Evolutionary conservation across 805 yeast genomes (phyloP).

Genomic region (Candida dajiaensis): DNA sequence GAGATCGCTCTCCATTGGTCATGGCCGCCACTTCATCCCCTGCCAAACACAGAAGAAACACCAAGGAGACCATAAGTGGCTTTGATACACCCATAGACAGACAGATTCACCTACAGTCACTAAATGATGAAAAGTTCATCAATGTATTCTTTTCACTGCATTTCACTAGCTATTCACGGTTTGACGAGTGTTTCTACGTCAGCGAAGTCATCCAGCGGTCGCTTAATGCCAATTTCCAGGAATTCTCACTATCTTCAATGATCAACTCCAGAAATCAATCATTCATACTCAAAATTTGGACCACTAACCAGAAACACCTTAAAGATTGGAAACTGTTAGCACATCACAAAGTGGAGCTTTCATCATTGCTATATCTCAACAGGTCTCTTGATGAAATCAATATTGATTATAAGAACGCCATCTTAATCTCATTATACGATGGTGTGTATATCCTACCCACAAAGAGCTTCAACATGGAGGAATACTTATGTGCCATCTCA

Average conservation of each 20-base stretch:
- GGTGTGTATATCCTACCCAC: conserved; percentile 22
- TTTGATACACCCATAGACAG: conserved; percentile 11
- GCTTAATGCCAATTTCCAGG: conserved; percentile 26
- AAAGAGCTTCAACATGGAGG: conserved; percentile 2
- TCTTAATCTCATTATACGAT: conserved; percentile 27
- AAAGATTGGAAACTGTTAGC: conserved; percentile 22
- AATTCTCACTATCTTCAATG: conserved; percentile 16
- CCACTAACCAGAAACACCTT: conserved; percentile 3
- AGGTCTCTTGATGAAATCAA: conserved; percentile 20
- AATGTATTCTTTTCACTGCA: conserved; percentile 33
- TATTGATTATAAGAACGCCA: conserved; percentile 12
- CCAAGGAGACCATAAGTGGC: conserved; percentile 9
- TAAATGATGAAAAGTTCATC: conserved; percentile 24
- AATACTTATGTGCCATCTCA: conserved; percentile 7
- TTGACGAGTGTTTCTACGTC: conserved; percentile 26
- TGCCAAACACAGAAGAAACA: conserved; percentile 10
- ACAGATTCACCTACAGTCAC: conserved; percentile 25
- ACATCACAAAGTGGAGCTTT: conserved; percentile 24
- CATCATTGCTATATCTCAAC: conserved; percentile 28
- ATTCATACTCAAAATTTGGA: conserved; percentile 20
- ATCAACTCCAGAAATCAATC: conserved; percentile 3
- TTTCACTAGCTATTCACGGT: conserved; percentile 16
- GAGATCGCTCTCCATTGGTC: background rate
- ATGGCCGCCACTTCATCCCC: background rate
- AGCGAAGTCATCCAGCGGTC: conserved; percentile 28